These are phyloP conservation scores for Cystobasidium pallidum DNA, from an alignment of 1,284 basidiomycete species.

Conservation along the genomic window DNA sequence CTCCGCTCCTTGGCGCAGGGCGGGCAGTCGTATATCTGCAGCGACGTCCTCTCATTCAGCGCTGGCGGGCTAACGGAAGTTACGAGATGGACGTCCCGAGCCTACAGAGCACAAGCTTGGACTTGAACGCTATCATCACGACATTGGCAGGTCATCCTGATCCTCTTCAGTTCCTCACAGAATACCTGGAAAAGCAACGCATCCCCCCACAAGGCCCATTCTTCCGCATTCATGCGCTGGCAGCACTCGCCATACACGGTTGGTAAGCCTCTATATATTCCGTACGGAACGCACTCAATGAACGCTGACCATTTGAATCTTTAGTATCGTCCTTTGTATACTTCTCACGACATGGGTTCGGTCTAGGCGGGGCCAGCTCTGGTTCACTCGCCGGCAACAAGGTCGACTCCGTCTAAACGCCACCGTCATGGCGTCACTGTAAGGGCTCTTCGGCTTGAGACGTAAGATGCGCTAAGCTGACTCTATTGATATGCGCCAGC, in stretches of 20 bases:
- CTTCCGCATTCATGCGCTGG: conserved; percentile 15
- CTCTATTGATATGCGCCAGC: not conserved
- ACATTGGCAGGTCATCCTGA: conserved; percentile 9
- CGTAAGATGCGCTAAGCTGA: not conserved
- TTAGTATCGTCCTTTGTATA: conserved; percentile 21
- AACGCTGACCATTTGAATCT: not conserved
- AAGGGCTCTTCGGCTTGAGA: not conserved
- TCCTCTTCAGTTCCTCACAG: conserved; percentile 18
- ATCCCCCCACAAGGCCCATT: conserved; percentile 19
- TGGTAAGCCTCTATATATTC: conserved; percentile 16
- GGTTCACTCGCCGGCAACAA: conserved; percentile 32
- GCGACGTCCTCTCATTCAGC: no score
- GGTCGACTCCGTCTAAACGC: conserved; percentile 32
- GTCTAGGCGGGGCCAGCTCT: conserved; percentile 22
- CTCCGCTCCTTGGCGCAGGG: no score
- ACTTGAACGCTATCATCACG: not conserved
- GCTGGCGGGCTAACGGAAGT: no score
- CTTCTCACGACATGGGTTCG: conserved; percentile 20
- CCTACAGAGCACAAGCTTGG: not conserved
- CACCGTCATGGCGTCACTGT: conserved; percentile 33
- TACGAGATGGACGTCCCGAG: not conserved
- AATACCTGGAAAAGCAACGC: conserved; percentile 13
- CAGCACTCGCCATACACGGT: conserved; percentile 16
- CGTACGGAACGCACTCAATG: no score
- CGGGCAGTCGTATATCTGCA: no score